These are phyloP conservation scores for Potentilla sterilis DNA, from an alignment of 306 rosid species.

Conservation along the genomic window DNA sequence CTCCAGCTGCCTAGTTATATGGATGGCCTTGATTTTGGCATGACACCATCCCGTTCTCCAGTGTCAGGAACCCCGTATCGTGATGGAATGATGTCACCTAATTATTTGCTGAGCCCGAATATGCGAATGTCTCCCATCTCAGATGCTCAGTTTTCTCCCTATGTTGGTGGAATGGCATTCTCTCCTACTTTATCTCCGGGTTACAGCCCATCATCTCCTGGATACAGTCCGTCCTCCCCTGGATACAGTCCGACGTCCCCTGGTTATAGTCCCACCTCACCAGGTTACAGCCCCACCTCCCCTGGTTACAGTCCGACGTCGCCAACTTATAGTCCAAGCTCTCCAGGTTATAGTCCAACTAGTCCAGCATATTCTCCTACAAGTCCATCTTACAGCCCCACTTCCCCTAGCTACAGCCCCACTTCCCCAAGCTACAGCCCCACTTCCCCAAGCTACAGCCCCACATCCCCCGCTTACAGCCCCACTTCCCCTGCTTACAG, in stretches of 20 bases:
- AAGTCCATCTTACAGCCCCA: conserved; percentile 90
- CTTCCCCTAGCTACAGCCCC: conserved; percentile 80
- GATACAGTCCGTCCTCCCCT: conserved; percentile 94
- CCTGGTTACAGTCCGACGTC: conserved; percentile 97
- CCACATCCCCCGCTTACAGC: conserved; percentile 75
- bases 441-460: conserved; percentile 73
- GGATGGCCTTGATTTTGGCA: conserved; percentile 96
- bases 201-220: conserved; percentile 92
- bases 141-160: conserved; percentile 98
- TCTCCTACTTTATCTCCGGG: conserved; percentile 96
- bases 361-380: conserved; percentile 99
- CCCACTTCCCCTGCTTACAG: conserved; percentile 84
- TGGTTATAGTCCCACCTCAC: conserved; percentile 93
- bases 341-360: conserved; percentile 94
- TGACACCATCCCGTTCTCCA: conserved; percentile 95
- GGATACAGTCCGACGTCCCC: conserved; percentile 96
- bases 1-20: conserved; percentile 95
- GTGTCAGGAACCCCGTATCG: conserved; percentile 89
- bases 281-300: conserved; percentile 90
- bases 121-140: conserved; percentile 76
- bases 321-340: conserved; percentile 94
- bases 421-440: conserved; percentile 71
- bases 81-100: conserved; percentile 97
- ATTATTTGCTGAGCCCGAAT: conserved; percentile 85
- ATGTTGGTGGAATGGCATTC: conserved; percentile 93